A percentile compares a stretch with the other conserved stretches of the same genome.
Evolutionary conservation across 345 rosid genomes (phyloP).

Genomic region (Salix dunnii): DNA sequence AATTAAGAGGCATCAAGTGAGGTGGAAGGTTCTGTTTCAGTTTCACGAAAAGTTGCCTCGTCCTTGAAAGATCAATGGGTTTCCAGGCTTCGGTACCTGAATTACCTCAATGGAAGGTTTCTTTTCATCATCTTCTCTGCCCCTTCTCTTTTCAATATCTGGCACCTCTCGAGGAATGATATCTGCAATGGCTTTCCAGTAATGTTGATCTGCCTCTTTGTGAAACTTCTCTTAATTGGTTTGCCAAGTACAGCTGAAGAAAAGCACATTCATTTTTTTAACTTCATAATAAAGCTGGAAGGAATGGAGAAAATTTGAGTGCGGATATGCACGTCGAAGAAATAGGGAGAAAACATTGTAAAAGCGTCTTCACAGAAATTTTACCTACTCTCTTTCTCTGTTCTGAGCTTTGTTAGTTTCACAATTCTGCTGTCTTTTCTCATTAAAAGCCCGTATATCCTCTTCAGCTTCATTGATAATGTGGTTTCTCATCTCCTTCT

Average conservation of each 20-base stretch:
- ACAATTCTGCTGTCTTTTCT: constrained; percentile 63
- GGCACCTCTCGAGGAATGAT: constrained; percentile 86
- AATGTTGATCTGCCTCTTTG: constrained; percentile 81
- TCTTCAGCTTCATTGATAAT: constrained; percentile 87
- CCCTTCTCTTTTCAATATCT: constrained; percentile 79
- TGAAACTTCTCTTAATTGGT: constrained; percentile 96
- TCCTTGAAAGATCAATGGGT: constrained; percentile 78
- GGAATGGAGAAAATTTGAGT: not conserved
- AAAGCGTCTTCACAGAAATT: not conserved
- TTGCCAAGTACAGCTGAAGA: constrained; percentile 64
- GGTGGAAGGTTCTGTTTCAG: constrained; percentile 80
- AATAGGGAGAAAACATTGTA: not conserved
- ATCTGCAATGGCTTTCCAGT: constrained; percentile 94
- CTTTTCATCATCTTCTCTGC: constrained; percentile 70
- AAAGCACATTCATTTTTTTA: not conserved
- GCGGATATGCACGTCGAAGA: not conserved
- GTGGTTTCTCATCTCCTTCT: constrained; percentile 89
- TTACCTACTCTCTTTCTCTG: constrained; percentile 90
- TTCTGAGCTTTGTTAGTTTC: constrained; percentile 74
- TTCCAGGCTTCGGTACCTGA: constrained; percentile 96
- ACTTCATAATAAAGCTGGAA: not conserved
- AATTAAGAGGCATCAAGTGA: constrained; percentile 77
- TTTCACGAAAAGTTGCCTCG: constrained; percentile 78
- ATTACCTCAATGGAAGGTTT: constrained; percentile 57
- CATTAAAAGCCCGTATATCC: constrained; percentile 67